Conservation (phyloP, 345 rosid species). For the Brassica cretica region DNA sequence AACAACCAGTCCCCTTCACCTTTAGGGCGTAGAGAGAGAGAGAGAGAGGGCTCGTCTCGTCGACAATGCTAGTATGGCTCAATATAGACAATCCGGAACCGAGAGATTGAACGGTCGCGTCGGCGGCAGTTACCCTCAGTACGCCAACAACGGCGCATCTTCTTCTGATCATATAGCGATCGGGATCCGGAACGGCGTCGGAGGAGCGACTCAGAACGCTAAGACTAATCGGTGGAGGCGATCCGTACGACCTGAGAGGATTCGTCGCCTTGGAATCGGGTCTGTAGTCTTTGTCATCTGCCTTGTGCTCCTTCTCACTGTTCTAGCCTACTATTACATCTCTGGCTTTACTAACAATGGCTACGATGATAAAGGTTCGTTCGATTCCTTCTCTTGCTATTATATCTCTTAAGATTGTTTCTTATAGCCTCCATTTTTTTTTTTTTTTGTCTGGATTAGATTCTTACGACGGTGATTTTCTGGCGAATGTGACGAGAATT, state of each 20-base stretch:
- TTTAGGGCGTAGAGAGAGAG: slow-evolving; percentile 15
- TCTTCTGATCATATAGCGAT: slow-evolving; percentile 59
- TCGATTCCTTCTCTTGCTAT: no score
- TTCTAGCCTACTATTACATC: slow-evolving; percentile 64
- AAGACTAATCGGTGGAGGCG: slow-evolving; percentile 63
- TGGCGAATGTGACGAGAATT: slow-evolving; percentile 71
- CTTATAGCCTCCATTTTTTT: background rate
- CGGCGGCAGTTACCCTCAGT: background rate
- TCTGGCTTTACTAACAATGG: slow-evolving; percentile 38
- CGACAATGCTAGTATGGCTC: slow-evolving; percentile 72
- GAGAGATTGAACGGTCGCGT: slow-evolving; percentile 46
- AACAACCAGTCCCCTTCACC: background rate
- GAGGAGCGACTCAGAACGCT: slow-evolving; percentile 36
- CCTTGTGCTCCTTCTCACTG: slow-evolving; percentile 58
- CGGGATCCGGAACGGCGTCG: slow-evolving; percentile 51
- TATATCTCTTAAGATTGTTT: no score
- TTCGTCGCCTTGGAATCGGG: slow-evolving; percentile 50
- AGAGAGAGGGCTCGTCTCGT: background rate
- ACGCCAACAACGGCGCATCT: background rate
- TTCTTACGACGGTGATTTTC: slow-evolving; percentile 62
- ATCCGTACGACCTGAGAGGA: slow-evolving; percentile 60
- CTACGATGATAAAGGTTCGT: slow-evolving; percentile 49
- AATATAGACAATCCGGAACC: slow-evolving; percentile 81
- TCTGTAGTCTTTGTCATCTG: slow-evolving; percentile 52
- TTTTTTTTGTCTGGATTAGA: background rate